phyloP scores from a whole-genome alignment of 768 basidiomycete species.

The Stropharia rugosoannulata region DNA sequence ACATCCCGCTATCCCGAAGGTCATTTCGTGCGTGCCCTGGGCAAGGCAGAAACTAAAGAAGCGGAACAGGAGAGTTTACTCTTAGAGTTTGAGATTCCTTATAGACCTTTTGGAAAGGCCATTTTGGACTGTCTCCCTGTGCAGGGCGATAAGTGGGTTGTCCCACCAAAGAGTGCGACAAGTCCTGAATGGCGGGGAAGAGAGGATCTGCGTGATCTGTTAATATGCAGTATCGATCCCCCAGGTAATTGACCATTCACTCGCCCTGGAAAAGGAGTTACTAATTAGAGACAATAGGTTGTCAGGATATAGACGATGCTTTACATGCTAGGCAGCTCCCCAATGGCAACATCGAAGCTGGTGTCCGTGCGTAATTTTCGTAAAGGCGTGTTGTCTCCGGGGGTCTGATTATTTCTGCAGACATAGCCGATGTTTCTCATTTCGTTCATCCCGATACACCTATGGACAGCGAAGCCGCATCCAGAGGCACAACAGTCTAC shows the following conservation, averaged over 20 bases:
- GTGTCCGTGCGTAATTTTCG: constrained; percentile 78
- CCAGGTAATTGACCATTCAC: constrained; percentile 53
- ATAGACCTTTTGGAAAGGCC: constrained; percentile 94
- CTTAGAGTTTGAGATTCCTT: constrained; percentile 94
- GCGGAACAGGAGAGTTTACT: constrained; percentile 94
- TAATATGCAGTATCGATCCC: constrained; percentile 97
- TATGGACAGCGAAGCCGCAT: constrained; percentile 96
- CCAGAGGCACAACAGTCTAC: constrained; percentile 95
- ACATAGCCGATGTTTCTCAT: constrained; percentile 97
- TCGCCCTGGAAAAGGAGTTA: not conserved
- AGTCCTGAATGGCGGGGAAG: constrained; percentile 70
- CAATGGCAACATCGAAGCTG: constrained; percentile 95
- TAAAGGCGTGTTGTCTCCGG: not conserved
- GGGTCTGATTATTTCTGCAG: constrained; percentile 36
- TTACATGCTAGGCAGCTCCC: constrained; percentile 85
- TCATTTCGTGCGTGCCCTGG: constrained; percentile 92
- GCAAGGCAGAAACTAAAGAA: constrained; percentile 90
- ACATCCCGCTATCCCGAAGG: constrained; percentile 94
- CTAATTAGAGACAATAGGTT: constrained; percentile 46
- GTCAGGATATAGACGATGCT: constrained; percentile 98
- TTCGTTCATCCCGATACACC: constrained; percentile 92
- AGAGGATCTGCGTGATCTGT: constrained; percentile 81
- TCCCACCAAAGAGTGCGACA: constrained; percentile 66
- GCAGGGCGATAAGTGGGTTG: constrained; percentile 92
- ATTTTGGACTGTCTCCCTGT: constrained; percentile 87